phyloP scores from a whole-genome alignment of 2,329 filamentous ascomycete genomes.

The Whalleya microplaca region DNA sequence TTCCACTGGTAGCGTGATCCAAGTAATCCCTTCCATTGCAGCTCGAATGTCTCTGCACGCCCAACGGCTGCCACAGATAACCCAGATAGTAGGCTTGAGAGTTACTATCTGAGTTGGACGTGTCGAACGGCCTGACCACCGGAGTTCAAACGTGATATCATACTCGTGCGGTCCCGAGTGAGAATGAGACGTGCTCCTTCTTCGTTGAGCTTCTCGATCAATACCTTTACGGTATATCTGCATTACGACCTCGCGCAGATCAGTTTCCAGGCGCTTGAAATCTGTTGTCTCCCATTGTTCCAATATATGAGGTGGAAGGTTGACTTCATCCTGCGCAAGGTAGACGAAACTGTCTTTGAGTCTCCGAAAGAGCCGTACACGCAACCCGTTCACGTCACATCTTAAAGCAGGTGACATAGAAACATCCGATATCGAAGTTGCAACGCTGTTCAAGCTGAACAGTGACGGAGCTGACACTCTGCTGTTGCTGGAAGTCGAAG shows the following conservation, averaged over 20 bases:
- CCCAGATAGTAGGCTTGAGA: slow-evolving; percentile 9
- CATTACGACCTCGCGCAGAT: slow-evolving; percentile 10
- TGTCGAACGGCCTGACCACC: slow-evolving; percentile 11
- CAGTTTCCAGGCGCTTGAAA: slow-evolving; percentile 9
- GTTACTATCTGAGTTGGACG: slow-evolving; percentile 2
- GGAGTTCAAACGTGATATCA: slow-evolving; percentile 13
- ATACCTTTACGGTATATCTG: slow-evolving; percentile 16
- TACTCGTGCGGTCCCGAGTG: slow-evolving; percentile 6
- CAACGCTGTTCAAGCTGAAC: slow-evolving; percentile 5
- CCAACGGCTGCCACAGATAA: slow-evolving; percentile 13
- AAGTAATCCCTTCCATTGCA: slow-evolving; percentile 13
- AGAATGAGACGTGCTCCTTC: neutral
- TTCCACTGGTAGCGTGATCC: slow-evolving; percentile 9
- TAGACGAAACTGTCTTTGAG: slow-evolving; percentile 12
- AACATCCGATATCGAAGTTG: slow-evolving; percentile 10
- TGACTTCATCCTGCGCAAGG: slow-evolving; percentile 10
- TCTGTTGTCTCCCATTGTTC: slow-evolving; percentile 12
- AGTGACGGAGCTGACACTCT: slow-evolving; percentile 12
- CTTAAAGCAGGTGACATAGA: neutral
- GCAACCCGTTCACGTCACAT: slow-evolving; percentile 1
- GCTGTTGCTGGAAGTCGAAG: slow-evolving; percentile 11
- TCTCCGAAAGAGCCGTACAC: slow-evolving; percentile 2
- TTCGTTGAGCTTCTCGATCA: slow-evolving; percentile 3
- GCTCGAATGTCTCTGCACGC: slow-evolving; percentile 11
- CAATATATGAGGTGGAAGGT: slow-evolving; percentile 5